Conservation (phyloP, 768 basidiomycete genomes). For the Leccinum barrowsii region DNA sequence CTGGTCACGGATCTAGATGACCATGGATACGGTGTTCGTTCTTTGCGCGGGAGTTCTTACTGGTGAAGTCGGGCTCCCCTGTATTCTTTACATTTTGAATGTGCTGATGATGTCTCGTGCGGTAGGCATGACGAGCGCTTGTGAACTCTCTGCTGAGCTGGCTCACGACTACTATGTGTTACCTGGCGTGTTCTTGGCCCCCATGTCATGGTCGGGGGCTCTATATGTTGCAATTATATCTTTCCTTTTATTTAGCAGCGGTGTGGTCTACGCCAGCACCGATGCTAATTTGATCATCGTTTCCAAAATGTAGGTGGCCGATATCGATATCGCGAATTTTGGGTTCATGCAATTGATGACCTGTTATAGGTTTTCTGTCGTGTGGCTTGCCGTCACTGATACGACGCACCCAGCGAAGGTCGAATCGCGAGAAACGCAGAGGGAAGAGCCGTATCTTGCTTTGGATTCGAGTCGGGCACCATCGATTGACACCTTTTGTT, state of each 20-base stretch:
- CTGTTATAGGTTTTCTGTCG: slow-evolving; percentile 53
- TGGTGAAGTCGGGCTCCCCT: slow-evolving; percentile 34
- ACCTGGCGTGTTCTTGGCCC: slow-evolving; percentile 48
- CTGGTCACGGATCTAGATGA: slow-evolving; percentile 62
- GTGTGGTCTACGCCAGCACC: slow-evolving; percentile 54
- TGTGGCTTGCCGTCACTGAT: slow-evolving; percentile 50
- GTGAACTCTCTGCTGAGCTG: slow-evolving; percentile 55
- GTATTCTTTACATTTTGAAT: background rate
- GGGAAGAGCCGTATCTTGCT: slow-evolving; percentile 25
- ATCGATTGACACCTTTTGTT: background rate
- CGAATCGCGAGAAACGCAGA: too few relatives aligned
- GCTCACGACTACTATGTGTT: slow-evolving; percentile 58
- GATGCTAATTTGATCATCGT: slow-evolving; percentile 50
- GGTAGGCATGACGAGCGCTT: slow-evolving; percentile 55
- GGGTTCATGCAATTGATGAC: slow-evolving; percentile 1
- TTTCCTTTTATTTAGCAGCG: slow-evolving; percentile 45
- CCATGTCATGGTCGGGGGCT: slow-evolving; percentile 47
- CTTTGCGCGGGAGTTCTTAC: slow-evolving; percentile 71
- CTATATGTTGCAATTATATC: slow-evolving; percentile 49
- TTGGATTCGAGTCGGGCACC: background rate
- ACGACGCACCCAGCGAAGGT: too few relatives aligned
- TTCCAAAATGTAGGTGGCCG: slow-evolving; percentile 50
- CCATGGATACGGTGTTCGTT: slow-evolving; percentile 66
- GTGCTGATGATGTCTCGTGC: slow-evolving; percentile 2
- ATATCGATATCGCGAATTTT: background rate